Evolutionary conservation across 1,284 basidiomycete species (phyloP), one percentile per base, ranked within the genome.

Genomic region (Singerocomus inundabilis): DNA sequence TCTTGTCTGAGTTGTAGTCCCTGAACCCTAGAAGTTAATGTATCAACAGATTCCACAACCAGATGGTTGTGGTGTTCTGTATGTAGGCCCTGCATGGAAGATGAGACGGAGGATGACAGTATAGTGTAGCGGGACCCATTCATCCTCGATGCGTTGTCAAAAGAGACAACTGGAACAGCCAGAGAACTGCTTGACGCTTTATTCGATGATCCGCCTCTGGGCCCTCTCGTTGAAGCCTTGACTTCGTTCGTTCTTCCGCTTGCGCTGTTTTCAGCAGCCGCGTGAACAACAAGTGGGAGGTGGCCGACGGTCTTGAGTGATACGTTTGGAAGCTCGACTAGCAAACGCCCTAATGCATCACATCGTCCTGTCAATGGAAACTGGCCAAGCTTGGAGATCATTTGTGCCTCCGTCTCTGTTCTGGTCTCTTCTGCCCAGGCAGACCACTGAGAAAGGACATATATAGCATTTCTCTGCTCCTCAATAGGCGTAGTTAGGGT

Each of bases 271-370:
- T 40, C 32, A 13, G 1, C 5, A 15, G 26, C 24, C 1, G 52
- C 2, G 5, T 16, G 42, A 12, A 31, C 30, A 15, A 54, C 51
- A 0, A 53, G 43, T 5, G 28, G 18, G 18, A 55, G 6, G 16
- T 21, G 18, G 1, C 8, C 11, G 13, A 26, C 10, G 0, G 5
- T 13, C 18, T 33, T 8, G 5, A 11, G 9, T 6, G 53, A 28
- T 15, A 44, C 12, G 3, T 26, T 18, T n/a, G 46, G 47, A 8
- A 55, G 25, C 7, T 55, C 29, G n/a, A 51, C 46, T 13, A 55
- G 29, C 2, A 55, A 16, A 10, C 53, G 47, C 5, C 53, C 53
- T 6, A 54, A 15, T 12, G 47, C 44, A 6, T 54, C 53, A 10
- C 44, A 54, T 16, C 40, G 35, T 32, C 53, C 53, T 4, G 35